phyloP scores from a whole-genome alignment of 1,284 basidiomycete species.

The Butyriboletus appendiculatus region DNA sequence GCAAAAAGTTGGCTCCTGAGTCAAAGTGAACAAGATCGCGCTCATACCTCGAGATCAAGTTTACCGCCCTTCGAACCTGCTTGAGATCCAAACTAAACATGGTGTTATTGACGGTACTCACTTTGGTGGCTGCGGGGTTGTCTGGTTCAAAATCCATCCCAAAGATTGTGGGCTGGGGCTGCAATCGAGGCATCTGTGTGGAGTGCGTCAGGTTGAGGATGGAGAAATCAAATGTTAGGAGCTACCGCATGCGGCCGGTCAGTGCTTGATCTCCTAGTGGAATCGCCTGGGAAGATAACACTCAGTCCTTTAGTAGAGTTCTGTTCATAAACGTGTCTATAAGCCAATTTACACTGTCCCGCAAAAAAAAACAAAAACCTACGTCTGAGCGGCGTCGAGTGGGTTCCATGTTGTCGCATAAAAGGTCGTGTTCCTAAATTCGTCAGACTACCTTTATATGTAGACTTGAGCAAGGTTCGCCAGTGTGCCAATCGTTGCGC shows the following conservation, averaged over 20 bases:
- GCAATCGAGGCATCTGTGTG: conserved; percentile 6
- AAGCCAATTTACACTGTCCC: neutral
- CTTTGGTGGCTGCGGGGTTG: neutral
- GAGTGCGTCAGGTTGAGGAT: conserved; percentile 1
- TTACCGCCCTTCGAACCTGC: neutral
- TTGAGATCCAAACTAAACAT: conserved; percentile 1
- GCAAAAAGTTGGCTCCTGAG: neutral
- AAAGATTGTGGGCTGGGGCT: conserved; percentile 17
- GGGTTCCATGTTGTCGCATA: conserved; percentile 7
- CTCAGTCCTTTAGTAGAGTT: neutral
- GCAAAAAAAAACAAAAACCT: conserved; percentile 1
- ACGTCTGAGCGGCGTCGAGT: conserved; percentile 10
- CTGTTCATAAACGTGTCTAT: conserved; percentile 8
- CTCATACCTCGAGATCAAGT: conserved; percentile 17
- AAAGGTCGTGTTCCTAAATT: neutral
- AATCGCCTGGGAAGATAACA: neutral
- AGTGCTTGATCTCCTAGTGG: neutral
- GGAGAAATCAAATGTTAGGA: neutral
- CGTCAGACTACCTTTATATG: conserved; percentile 17
- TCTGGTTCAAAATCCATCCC: conserved; percentile 8
- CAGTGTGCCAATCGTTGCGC: neutral
- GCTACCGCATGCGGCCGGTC: conserved; percentile 11
- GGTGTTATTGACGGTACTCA: conserved; percentile 4
- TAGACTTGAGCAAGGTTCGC: neutral
- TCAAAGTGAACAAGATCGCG: neutral